Conservation (phyloP, 257 asterid genomes). For the Penstemon newberryi region DNA sequence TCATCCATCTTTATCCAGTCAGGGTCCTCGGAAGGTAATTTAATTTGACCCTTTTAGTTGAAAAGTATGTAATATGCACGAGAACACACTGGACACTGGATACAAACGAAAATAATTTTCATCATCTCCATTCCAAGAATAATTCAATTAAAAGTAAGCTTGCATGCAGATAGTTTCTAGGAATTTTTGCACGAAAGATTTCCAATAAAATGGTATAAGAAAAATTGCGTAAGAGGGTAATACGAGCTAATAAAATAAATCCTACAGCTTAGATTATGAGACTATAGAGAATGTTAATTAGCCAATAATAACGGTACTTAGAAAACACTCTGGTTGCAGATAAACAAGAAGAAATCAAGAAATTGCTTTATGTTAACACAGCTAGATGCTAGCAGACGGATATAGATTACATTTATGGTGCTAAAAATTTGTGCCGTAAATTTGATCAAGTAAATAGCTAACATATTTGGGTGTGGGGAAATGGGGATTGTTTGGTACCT, state of each 20-base stretch:
- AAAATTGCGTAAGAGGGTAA: background rate
- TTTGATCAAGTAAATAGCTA: background rate
- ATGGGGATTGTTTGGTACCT: background rate
- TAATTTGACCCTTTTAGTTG: background rate
- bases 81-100: background rate
- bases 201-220: background rate
- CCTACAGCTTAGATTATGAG: background rate
- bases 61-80: slow-evolving; percentile 4
- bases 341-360: background rate
- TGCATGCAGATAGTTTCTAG: slow-evolving; percentile 3
- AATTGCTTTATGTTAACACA: background rate
- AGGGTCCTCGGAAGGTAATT: slow-evolving; percentile 13
- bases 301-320: background rate
- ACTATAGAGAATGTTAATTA: background rate
- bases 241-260: background rate
- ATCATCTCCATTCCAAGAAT: background rate
- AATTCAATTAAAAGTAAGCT: background rate
- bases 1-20: slow-evolving; percentile 34
- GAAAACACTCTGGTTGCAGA: background rate
- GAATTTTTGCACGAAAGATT: background rate
- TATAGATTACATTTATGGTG: background rate
- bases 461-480: background rate
- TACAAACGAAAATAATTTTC: background rate
- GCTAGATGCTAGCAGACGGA: background rate
- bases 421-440: background rate